Percentiles rank a stretch among this genome's conserved stretches.
Conservation (phyloP, 495 filamentous ascomycete species). For the Penicillium psychrofluorescens region DNA sequence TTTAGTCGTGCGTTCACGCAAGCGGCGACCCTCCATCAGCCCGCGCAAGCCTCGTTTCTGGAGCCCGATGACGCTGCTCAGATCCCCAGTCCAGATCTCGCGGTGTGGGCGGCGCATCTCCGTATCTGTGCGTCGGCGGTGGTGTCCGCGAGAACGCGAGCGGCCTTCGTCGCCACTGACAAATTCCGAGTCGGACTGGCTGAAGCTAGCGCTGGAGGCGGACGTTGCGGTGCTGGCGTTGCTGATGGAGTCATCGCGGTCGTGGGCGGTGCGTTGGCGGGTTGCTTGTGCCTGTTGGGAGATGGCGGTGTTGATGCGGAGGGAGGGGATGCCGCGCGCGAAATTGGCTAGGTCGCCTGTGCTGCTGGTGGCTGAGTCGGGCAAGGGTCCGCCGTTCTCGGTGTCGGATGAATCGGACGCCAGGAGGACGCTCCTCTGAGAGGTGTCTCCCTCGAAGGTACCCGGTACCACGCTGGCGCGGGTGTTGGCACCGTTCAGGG, state of each 20-base stretch:
- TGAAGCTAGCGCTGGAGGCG: constrained; percentile 35
- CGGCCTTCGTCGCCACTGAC: constrained; percentile 18
- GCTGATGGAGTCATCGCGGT: constrained; percentile 37
- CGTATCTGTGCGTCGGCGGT: constrained; percentile 29
- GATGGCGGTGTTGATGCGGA: constrained; percentile 39
- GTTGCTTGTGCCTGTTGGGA: constrained; percentile 13
- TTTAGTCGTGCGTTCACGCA: constrained; percentile 60
- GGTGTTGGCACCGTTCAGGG: constrained; percentile 30
- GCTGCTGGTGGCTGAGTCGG: constrained; percentile 26
- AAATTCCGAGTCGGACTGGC: constrained; percentile 36
- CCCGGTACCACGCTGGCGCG: constrained; percentile 12
- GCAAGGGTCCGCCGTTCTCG: constrained; percentile 29
- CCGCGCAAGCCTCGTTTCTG: constrained; percentile 91
- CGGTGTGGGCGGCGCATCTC: constrained; percentile 18
- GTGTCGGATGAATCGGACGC: constrained; percentile 41
- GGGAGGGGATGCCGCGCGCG: constrained; percentile 30
- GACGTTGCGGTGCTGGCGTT: constrained; percentile 36
- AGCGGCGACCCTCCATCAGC: constrained; percentile 87
- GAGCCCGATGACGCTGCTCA: constrained; percentile 90
- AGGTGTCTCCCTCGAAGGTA: constrained; percentile 12
- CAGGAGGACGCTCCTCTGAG: constrained; percentile 23
- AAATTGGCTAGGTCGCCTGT: constrained; percentile 18
- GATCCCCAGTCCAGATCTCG: constrained; percentile 74
- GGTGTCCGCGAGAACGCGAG: constrained; percentile 11
- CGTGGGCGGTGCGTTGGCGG: constrained; percentile 16